Evolutionary conservation across 805 yeast species (phyloP).

Genomic region (Zygotorulaspora chibaensis): DNA sequence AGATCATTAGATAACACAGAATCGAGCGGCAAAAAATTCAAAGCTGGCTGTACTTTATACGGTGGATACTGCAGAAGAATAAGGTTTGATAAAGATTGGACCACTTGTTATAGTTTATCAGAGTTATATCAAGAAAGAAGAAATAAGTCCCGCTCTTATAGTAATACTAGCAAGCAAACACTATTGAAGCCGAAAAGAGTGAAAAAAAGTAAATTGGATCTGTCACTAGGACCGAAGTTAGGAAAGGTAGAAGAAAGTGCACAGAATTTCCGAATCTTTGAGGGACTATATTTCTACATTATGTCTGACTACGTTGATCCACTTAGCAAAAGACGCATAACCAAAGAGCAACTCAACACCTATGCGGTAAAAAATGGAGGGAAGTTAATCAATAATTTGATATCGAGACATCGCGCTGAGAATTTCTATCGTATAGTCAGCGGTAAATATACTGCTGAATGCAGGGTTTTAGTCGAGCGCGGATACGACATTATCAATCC

Average conservation of each 20-base stretch:
- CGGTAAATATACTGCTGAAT: constrained; percentile 39
- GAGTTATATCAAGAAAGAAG: constrained; percentile 39
- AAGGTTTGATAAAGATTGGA: constrained; percentile 64
- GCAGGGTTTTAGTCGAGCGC: constrained; percentile 35
- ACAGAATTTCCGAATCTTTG: constrained; percentile 39
- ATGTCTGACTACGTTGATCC: constrained; percentile 46
- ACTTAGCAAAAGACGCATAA: constrained; percentile 23
- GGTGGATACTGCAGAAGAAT: constrained; percentile 69
- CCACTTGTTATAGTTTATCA: constrained; percentile 48
- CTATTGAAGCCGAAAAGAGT: constrained; percentile 32
- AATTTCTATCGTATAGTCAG: constrained; percentile 35
- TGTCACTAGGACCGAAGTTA: constrained; percentile 7
- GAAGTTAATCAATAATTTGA: constrained; percentile 36
- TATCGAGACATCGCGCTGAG: constrained; percentile 14
- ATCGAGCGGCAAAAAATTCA: constrained; percentile 44
- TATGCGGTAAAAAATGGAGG: constrained; percentile 52
- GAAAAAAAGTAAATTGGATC: constrained; percentile 22
- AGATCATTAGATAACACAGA: constrained; percentile 56
- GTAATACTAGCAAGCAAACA: constrained; percentile 23
- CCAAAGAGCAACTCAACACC: constrained; percentile 36
- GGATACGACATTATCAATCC: constrained; percentile 65
- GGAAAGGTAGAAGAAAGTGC: constrained; percentile 2
- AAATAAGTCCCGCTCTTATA: constrained; percentile 7
- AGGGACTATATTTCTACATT: constrained; percentile 45
- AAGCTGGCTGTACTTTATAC: constrained; percentile 65